Base-by-base conservation (phyloP, 2,329 filamentous ascomycete species). In the Xylariaceae sp. region DNA sequence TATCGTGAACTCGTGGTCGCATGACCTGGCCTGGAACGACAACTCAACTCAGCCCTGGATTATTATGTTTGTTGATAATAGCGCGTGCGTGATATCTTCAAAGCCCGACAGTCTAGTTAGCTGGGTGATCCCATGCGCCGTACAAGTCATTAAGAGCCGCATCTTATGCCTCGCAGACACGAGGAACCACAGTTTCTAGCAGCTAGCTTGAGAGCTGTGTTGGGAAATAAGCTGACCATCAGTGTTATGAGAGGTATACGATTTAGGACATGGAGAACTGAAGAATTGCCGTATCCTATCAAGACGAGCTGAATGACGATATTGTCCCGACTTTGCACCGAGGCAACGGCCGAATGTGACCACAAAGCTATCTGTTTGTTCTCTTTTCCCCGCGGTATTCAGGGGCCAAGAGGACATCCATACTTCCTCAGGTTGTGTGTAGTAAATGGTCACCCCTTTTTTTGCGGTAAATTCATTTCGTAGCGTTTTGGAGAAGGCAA, bases 21-120 rank as follows among this genome's bases (percentile, higher is more conserved):
- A 61, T 62, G 68, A 69, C 66, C 62, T 61, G 23, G 23, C 60
- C 58, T 57, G 52, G 52, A 52, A 30, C 59, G 61, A 64, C 61
- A 66, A 30, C 64, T 64, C 65, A 62, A 30, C 64, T 64, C 65
- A 62, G 62, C 65, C 64, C 60, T 30, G 23, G 23, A 30, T 4
- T 30, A 30, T 30, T 5, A 5, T 30, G 23, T 30, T 5, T 30
- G 23, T 2, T 5, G 23, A 30, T 30, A 5, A 30, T 30, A 30
- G 23, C 23, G 23, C 23, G 23, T 30, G 23, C 23, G 23, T 5
- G 23, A 30, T 30, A 30, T 30, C 2, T 2, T 30, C 23, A 30
- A 30, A 30, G 23, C 23, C 23, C 23, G 23, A 30, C 5, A 5
- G 17, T 13, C 11, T 30, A 51, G 54, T 48, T 52, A 8, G 23